Evolutionary conservation across 2,329 filamentous ascomycete genomes (phyloP), one percentile per base, ranked within the genome.

Genomic region (Chrysosphaeria jannelii): DNA sequence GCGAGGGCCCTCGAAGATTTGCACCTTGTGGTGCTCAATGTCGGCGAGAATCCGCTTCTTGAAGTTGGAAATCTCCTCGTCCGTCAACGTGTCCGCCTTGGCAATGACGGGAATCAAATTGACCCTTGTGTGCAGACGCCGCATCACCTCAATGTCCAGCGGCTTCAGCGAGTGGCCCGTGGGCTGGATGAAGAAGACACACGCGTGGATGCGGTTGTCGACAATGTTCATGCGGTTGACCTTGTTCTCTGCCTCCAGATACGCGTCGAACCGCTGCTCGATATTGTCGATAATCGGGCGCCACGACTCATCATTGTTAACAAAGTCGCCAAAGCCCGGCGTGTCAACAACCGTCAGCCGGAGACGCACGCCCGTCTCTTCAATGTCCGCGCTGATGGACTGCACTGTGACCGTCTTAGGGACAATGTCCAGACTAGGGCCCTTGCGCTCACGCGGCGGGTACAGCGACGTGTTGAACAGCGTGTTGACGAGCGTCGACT

Each of bases 201-300:
- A 93, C 27, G 85, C 85, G 40, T 97, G 85, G 32, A 97, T 88
- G 38, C 85, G 74, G 60, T 93, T 97, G 53, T 97, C 85, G 31
- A 97, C 71, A 46, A 93, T 93, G 61, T 97, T 97, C 68, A 91
- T 90, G 39, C 85, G 76, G 59, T 97, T 97, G 46, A 97, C 78
- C 64, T 93, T 97, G 66, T 97, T 97, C 62, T 97, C 85, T 21
- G 85, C 81, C 49, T 97, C 85, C 29, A 97, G 60, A 48, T 93
- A 97, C 25, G 85, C 79, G 48, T 97, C 85, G 42, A 85, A 97
- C 36, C 85, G 74, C 59, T 90, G 78, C 58, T 97, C 85, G 40
- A 97, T 93, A 58, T 93, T 93, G 57, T 97, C 85, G 38, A 91
- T 70, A 49, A 97, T 97, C 27, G 85, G 85, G 41, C 85, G 67